These are phyloP conservation scores for Pistacia vera DNA, from an alignment of 345 rosid genomes.

Conservation along the genomic window DNA sequence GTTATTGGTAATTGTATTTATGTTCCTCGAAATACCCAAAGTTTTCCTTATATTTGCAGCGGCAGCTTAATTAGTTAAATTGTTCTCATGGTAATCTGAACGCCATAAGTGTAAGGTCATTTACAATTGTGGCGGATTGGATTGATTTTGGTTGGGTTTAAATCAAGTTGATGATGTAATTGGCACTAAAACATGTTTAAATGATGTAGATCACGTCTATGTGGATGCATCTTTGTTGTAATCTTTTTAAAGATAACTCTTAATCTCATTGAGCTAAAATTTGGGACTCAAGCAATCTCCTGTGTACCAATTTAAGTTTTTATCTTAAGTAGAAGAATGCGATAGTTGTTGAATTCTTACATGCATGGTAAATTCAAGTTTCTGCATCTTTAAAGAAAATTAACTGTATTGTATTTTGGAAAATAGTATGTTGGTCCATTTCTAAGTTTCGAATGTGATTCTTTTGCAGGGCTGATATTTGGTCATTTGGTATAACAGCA, in stretches of 20 bases:
- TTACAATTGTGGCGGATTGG: not conserved
- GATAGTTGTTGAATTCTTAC: not conserved
- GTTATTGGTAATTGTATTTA: not conserved
- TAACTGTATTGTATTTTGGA: not conserved
- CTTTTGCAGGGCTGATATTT: conserved; percentile 89
- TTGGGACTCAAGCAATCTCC: not conserved
- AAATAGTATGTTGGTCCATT: conserved; percentile 19
- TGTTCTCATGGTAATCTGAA: too few species aligned
- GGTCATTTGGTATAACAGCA: conserved; percentile 99
- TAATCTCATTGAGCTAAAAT: not conserved
- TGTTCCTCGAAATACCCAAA: not conserved
- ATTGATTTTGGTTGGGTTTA: not conserved
- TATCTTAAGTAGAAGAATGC: not conserved
- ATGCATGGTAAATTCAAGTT: not conserved
- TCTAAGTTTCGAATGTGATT: conserved; percentile 26
- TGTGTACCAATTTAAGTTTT: not conserved
- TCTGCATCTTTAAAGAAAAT: not conserved
- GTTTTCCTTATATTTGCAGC: not conserved
- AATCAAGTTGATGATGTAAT: not conserved
- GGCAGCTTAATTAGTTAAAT: not conserved
- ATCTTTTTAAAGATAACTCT: not conserved
- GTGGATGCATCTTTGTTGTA: not conserved
- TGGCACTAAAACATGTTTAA: not conserved
- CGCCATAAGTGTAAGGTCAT: not conserved
- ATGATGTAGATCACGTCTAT: not conserved